Base-by-base conservation (phyloP, 129 eudicot genomes). In the Lonicera japonica region DNA sequence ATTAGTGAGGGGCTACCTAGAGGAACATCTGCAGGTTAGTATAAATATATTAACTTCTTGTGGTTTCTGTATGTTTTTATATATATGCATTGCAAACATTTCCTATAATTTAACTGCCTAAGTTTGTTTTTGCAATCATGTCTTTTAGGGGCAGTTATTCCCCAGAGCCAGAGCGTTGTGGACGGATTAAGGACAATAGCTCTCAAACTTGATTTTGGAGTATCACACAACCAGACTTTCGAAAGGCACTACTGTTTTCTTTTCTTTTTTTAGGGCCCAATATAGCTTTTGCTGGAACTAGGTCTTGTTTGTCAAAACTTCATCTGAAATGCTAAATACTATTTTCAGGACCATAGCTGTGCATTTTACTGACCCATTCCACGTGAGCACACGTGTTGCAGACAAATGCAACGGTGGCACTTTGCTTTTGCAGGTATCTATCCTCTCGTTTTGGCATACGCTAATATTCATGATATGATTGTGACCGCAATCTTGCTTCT, bases 321-420 rank as follows among this genome's bases (percentile, higher is more conserved):
- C 8, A 25, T 60, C 61, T 63, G 70, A 69, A 64, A 36, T 21
- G 8, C 50, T 25, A 67, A 25, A 12, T 15, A 38, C 17, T 60
- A 43, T 54, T 56, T 20, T 50, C 82, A 90, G 95, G 81, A 92
- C 99, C 25, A 15, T 87, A 58, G 91, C 99, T 14, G 82, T 88
- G 65, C 96, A 92, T 80, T 92, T 87, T 65, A 88, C 99, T 8
- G 99, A 85, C 66, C 99, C 96, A 17, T 87, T 92, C 71, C 85
- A 80, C 43, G 76, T 92, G 51, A 87, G 85, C 74, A 87, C 90
- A 25, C 95, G 86, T 58, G 83, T 92, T 24, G 80, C 83, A 7
- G 95, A 87, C 65, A 84, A 84, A 68, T 87, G 99, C 71, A 83
- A 71, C 74, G 96, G 80, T 74, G 95, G 87, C 51, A 79, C 95